Base-by-base conservation (phyloP, 345 rosid species). In the Eucalyptus erythrocorys region DNA sequence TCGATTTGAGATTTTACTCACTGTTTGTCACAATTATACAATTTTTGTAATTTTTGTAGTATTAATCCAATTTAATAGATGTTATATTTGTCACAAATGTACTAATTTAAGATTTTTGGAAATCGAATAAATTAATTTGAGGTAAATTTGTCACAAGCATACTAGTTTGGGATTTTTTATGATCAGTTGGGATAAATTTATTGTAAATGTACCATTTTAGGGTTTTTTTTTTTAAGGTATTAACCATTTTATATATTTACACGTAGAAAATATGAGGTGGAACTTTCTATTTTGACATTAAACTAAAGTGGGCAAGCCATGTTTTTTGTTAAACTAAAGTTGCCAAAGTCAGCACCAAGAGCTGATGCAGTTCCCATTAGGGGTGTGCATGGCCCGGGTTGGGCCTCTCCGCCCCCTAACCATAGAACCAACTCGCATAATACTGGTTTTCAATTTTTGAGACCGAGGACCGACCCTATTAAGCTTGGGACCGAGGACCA, bases 131-230 rank as follows among this genome's bases (percentile, higher is more conserved):
- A 51, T 51, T 51, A 51, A 8, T 51, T 51, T 51, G 1, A 19
- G 24, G 10, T 51, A 51, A 51, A 51, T 1, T 50, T 51, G 1
- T 51, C 1, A 51, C 4, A 51, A 19, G 0, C 1, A 51, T 51
- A 3, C 0, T 0, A 1, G 0, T 51, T 51, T 51, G 1, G 7
- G 2, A 51, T 19, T 51, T 50, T 51, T 51, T 51, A 51, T 3
- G 4, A 0, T 51, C 0, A 51, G 1, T 51, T 7, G 57, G 0
- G 57, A 0, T 19, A 51, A 51, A 51, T 51, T 51, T 51, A 0
- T 15, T 3, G 16, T 0, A 48, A 0, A 1, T 49, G 0, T 15
- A 49, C 1, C 21, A 3, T 0, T 49, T 49, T 6, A 1, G 1
- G 17, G 1, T 19, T 48, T 48, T 48, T 14, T 49, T 48, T 51